Conservation (phyloP, 169 alveolate genomes). For the Plasmodium gonderi region DNA sequence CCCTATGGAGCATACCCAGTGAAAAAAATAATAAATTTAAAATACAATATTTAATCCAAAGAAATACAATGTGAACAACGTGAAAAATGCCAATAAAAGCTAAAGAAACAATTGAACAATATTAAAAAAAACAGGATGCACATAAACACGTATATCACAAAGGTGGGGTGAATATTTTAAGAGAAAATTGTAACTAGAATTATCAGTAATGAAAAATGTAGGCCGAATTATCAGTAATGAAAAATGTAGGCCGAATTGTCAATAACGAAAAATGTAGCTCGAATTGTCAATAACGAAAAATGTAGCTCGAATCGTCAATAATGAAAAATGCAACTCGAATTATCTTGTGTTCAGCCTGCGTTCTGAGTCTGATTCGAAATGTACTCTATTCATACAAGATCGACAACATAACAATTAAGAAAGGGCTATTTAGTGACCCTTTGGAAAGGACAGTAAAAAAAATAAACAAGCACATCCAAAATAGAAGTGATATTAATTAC, state of each 20-base stretch:
- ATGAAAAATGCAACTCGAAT: conserved; percentile 54
- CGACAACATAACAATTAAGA: conserved; percentile 43
- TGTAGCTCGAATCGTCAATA: conserved; percentile 2
- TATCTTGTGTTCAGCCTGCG: neutral
- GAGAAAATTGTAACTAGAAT: neutral
- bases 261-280: conserved; percentile 1
- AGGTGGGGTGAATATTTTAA: conserved; percentile 2
- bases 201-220: too few relatives aligned
- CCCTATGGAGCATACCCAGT: neutral
- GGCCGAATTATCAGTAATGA: neutral
- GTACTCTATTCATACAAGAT: conserved; percentile 30
- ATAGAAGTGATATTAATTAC: conserved; percentile 1
- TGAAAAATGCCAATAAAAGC: neutral
- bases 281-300: neutral
- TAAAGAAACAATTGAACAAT: neutral
- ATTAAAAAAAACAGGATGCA: neutral
- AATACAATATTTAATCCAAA: too few relatives aligned
- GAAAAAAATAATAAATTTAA: too few relatives aligned
- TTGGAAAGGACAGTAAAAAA: conserved; percentile 49
- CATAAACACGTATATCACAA: neutral
- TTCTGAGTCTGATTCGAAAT: neutral
- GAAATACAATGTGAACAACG: neutral
- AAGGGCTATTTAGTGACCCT: conserved; percentile 28
- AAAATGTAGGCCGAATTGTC: neutral
- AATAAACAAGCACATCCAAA: conserved; percentile 20